A percentile compares a stretch with the other conserved stretches of the same genome.
phyloP scores from a whole-genome alignment of 768 basidiomycete species.

The Russula sp. region DNA sequence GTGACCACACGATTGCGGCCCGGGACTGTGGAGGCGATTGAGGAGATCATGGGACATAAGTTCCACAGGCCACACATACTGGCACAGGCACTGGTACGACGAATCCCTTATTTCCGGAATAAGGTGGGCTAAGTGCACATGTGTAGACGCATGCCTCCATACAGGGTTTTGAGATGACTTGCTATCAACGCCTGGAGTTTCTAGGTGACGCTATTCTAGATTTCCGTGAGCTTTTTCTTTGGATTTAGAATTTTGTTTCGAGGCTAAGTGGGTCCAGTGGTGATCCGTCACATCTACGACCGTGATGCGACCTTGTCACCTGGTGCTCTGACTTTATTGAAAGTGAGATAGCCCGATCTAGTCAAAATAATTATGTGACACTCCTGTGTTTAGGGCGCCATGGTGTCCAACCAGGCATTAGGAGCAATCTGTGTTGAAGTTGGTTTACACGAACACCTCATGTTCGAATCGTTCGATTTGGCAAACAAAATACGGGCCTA shows the following conservation, averaged over 20 bases:
- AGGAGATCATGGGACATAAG: conserved; percentile 54
- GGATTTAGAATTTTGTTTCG: conserved; percentile 6
- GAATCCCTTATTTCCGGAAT: not conserved
- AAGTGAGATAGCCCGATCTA: conserved; percentile 36
- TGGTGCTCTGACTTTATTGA: conserved; percentile 71
- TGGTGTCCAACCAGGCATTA: conserved; percentile 77
- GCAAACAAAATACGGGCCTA: conserved; percentile 48
- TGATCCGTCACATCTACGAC: conserved; percentile 61
- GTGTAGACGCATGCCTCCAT: conserved; percentile 61
- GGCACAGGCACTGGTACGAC: conserved; percentile 62
- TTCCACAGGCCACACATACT: conserved; percentile 59
- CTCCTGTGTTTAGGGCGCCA: conserved; percentile 50
- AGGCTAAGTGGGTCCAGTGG: conserved; percentile 40
- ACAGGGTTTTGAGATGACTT: conserved; percentile 45
- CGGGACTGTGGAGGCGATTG: conserved; percentile 48
- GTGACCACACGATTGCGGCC: conserved; percentile 39
- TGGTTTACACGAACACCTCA: conserved; percentile 56
- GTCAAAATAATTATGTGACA: not conserved
- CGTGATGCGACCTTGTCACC: conserved; percentile 58
- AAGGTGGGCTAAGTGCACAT: not conserved
- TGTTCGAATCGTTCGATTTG: conserved; percentile 49
- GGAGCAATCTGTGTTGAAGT: conserved; percentile 68
- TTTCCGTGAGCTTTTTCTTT: conserved; percentile 46
- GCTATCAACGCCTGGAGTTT: conserved; percentile 76
- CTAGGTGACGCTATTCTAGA: conserved; percentile 83